A percentile compares a stretch with the other conserved stretches of the same genome.
Evolutionary conservation across 176 grass and related monocot genomes (phyloP).

Genomic region (Zea mays): Zm-B73-REFERENCE-NAM-5.0 NC_050103.1:134451001-134451500

Average conservation of each 20-base stretch:
- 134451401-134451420: slow-evolving; percentile 52
- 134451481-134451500: slow-evolving; percentile 28
- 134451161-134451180: slow-evolving; percentile 66
- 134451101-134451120: slow-evolving; percentile 63
- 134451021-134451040: slow-evolving; percentile 4
- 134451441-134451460: slow-evolving; percentile 10
- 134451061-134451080: slow-evolving; percentile 83
- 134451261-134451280: slow-evolving; percentile 2
- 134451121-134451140: slow-evolving; percentile 47
- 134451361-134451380: slow-evolving; percentile 25
- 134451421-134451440: neutral
- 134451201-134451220: neutral
- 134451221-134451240: neutral
- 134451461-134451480: slow-evolving; percentile 26
- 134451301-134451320: slow-evolving; percentile 43
- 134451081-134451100: slow-evolving; percentile 89
- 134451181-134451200: slow-evolving; percentile 12
- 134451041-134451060: slow-evolving; percentile 47
- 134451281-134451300: slow-evolving; percentile 16
- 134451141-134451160: slow-evolving; percentile 31
- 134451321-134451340: slow-evolving; percentile 37
- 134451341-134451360: slow-evolving; percentile 46
- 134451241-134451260: neutral
- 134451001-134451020: neutral
- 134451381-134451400: slow-evolving; percentile 47